Conservation (phyloP, 345 rosid species). For the Balakata baccata region DNA sequence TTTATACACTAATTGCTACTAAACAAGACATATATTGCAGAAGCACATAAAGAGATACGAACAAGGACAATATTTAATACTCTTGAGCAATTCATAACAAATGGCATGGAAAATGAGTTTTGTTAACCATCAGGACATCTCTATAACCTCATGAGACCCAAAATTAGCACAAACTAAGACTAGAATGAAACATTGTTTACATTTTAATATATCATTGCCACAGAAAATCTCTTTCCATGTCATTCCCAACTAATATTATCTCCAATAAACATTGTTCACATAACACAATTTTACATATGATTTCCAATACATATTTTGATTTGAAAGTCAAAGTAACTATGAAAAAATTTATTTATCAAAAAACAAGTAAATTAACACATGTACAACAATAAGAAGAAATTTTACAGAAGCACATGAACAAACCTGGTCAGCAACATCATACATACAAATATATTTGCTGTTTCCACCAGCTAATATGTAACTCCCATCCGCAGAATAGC, state of each 20-base stretch:
- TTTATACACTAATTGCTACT: neutral
- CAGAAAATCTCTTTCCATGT: neutral
- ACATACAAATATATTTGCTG: slow-evolving; percentile 96
- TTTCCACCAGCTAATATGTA: slow-evolving; percentile 90
- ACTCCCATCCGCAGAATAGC: slow-evolving; percentile 96
- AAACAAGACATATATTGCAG: neutral
- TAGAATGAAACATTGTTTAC: neutral
- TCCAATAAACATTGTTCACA: neutral
- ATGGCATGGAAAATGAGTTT: neutral
- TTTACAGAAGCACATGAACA: slow-evolving; percentile 14
- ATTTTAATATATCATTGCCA: neutral
- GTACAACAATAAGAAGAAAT: neutral
- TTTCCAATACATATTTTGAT: neutral
- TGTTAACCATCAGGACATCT: neutral
- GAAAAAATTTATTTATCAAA: neutral
- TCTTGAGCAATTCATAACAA: neutral
- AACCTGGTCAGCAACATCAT: slow-evolving; percentile 96
- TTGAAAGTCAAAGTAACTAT: neutral
- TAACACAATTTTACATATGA: neutral
- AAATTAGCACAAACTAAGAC: neutral
- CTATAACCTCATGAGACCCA: neutral
- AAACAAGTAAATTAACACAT: neutral
- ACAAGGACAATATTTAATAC: too few species aligned
- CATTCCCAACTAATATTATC: neutral
- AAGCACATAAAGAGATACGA: neutral